phyloP scores from a whole-genome alignment of 371 early-diverging fungal species.

The Catenaria anguillulae region DNA sequence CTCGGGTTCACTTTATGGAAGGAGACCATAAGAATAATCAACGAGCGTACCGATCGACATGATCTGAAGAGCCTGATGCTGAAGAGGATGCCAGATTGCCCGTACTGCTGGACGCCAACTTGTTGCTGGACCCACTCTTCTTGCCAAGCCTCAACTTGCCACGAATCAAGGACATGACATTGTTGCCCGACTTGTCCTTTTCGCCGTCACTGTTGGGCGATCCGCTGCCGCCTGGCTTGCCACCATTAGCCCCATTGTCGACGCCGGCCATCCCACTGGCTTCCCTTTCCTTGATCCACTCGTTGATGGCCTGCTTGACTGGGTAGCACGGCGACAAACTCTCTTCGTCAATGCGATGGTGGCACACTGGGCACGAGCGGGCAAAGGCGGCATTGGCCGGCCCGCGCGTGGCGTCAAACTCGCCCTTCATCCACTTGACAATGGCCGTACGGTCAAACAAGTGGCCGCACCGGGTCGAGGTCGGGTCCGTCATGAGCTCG shows the following conservation, averaged over 20 bases:
- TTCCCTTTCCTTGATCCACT: neutral
- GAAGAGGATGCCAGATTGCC: neutral
- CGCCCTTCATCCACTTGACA: conserved; percentile 4
- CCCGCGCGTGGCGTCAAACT: neutral
- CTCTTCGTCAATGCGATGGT: conserved; percentile 5
- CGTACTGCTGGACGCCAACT: neutral
- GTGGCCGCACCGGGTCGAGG: too few relatives aligned
- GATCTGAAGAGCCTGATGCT: too few relatives aligned
- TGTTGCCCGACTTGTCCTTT: neutral
- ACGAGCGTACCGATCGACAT: too few relatives aligned
- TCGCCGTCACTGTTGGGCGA: neutral
- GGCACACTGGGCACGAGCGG: conserved; percentile 6
- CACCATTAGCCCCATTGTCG: too few relatives aligned
- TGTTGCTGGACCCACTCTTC: neutral
- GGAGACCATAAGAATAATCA: too few relatives aligned
- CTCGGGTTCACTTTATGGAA: too few relatives aligned
- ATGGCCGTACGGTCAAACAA: too few relatives aligned
- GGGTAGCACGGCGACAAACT: conserved; percentile 10
- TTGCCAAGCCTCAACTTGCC: neutral
- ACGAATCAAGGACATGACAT: neutral
- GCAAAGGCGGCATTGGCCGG: neutral
- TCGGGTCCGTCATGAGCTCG: too few relatives aligned
- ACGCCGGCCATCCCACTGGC: neutral
- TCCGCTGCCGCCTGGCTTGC: neutral
- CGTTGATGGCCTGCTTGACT: conserved; percentile 9